Evolutionary conservation across 257 asterid genomes (phyloP).

Genomic region (Fraxinus pennsylvanica): DNA sequence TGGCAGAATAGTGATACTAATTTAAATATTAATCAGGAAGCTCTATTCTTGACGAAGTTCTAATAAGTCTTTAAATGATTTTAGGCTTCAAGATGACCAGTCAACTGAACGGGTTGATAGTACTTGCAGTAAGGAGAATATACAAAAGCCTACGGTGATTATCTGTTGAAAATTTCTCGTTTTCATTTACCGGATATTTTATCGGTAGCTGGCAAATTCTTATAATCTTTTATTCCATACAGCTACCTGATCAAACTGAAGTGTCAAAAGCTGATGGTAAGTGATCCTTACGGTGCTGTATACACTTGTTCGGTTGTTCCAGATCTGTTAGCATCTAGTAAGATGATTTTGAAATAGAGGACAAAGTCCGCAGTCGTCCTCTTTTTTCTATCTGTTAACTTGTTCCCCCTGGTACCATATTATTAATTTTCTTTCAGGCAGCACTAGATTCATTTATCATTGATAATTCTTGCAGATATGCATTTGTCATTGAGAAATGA

Average conservation of each 20-base stretch:
- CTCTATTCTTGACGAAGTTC: neutral
- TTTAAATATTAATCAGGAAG: neutral
- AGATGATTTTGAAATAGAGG: conserved; percentile 2
- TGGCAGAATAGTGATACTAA: neutral
- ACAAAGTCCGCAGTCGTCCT: conserved; percentile 7
- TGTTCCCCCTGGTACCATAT: neutral
- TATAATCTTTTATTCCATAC: conserved; percentile 26
- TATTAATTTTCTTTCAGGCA: conserved; percentile 18
- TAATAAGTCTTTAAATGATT: conserved; percentile 11
- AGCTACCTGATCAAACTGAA: conserved; percentile 49
- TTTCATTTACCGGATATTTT: conserved; percentile 17
- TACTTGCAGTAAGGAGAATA: conserved; percentile 40
- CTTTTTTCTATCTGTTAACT: conserved; percentile 17
- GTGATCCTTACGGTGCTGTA: conserved; percentile 35
- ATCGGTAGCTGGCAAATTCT: conserved; percentile 12
- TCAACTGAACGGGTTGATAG: conserved; percentile 42
- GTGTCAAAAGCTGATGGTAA: conserved; percentile 67
- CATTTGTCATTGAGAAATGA: conserved; percentile 34
- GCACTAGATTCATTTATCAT: conserved; percentile 15
- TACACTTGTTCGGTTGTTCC: conserved; percentile 14
- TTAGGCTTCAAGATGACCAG: conserved; percentile 56
- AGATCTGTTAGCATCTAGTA: conserved; percentile 12
- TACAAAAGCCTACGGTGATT: conserved; percentile 52
- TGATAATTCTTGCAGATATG: conserved; percentile 38
- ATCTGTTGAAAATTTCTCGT: conserved; percentile 13